Percentiles rank a stretch among this genome's conserved stretches.
Conservation (phyloP, 371 early-diverging fungal species). For the Apophysomyces ossiformis region DNA sequence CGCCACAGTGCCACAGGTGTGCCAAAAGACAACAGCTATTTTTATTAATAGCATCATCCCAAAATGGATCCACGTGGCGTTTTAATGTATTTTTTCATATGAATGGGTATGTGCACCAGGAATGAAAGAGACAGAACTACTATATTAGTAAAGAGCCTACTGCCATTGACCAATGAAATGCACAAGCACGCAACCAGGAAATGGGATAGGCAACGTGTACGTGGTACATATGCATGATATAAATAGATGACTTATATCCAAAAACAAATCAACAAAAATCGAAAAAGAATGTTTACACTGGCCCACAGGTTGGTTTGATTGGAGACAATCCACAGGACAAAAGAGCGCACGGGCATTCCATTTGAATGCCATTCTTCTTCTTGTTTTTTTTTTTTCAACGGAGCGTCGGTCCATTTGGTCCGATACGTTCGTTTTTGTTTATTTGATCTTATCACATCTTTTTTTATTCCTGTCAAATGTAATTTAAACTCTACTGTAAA, state of each 20-base stretch:
- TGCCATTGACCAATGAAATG: background rate
- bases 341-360: conserved; percentile 4
- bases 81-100: background rate
- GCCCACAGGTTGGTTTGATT: background rate
- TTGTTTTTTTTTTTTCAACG: background rate
- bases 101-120: conserved; percentile 5
- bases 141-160: background rate
- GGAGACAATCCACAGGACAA: no score
- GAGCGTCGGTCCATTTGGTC: conserved; percentile 2
- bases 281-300: background rate
- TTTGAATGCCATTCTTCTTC: background rate
- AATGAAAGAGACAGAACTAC: background rate
- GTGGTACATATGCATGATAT: conserved; percentile 7
- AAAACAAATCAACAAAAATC: background rate
- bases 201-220: background rate
- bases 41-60: conserved; percentile 4
- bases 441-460: background rate
- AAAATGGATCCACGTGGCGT: background rate
- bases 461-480: background rate
- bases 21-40: conserved; percentile 4
- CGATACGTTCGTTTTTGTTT: background rate
- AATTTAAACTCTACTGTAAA: no score
- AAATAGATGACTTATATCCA: background rate
- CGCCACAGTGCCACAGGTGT: conserved; percentile 1
- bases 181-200: background rate